A percentile compares a stretch with the other conserved stretches of the same genome.
Evolutionary conservation across 2,329 filamentous ascomycete genomes (phyloP).

Genomic region (Aureobasidium sp.): DNA sequence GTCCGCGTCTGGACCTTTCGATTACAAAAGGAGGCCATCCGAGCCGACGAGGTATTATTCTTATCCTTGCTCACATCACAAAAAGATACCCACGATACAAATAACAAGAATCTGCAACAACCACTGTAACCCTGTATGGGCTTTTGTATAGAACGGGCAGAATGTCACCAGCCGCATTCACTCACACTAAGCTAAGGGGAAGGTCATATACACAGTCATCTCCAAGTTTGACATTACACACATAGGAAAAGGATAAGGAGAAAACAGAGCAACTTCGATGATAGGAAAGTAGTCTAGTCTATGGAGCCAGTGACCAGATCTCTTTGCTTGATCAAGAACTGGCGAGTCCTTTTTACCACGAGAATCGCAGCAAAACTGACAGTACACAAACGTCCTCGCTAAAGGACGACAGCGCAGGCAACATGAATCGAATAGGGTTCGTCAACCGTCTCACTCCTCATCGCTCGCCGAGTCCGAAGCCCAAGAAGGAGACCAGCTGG

Average conservation of each 20-base stretch:
- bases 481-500: slow-evolving; percentile 1
- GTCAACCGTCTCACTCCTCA: neutral
- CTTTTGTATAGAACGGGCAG: neutral
- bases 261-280: neutral
- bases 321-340: neutral
- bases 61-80: neutral
- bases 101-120: neutral
- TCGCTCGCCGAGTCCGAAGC: neutral
- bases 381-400: neutral
- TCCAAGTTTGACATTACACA: too few species aligned
- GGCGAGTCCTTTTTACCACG: neutral
- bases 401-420: neutral
- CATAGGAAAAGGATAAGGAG: neutral
- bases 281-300: neutral
- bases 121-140: neutral
- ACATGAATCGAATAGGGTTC: neutral
- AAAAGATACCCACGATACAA: slow-evolving; percentile 1
- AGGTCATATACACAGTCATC: too few species aligned
- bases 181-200: too few species aligned
- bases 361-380: neutral
- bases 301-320: neutral
- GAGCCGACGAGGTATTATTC: neutral
- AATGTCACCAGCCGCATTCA: too few species aligned
- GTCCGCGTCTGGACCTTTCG: neutral
- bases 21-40: neutral